A percentile compares a stretch with the other conserved stretches of the same genome.
Conservation (phyloP, 2,329 filamentous ascomycete genomes). For the Dactylonectria estremocensis region DNA sequence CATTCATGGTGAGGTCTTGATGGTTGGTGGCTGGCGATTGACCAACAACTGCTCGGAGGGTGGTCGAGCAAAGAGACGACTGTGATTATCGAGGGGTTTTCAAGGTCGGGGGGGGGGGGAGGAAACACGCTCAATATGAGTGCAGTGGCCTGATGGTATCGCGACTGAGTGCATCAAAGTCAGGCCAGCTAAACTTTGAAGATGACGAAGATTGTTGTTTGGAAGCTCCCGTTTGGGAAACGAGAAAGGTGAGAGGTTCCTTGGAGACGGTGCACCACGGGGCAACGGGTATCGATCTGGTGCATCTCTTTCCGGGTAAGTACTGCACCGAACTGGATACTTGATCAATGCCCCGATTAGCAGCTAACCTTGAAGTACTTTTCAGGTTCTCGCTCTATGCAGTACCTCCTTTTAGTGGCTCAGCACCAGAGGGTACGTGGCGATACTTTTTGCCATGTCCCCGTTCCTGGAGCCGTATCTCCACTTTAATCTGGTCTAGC, state of each 20-base stretch:
- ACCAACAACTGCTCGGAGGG: not conserved
- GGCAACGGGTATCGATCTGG: slow-evolving; percentile 17
- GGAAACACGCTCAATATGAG: not conserved
- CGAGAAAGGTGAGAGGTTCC: not conserved
- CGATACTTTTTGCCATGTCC: not conserved
- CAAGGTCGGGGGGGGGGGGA: not conserved
- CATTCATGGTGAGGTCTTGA: slow-evolving; percentile 69
- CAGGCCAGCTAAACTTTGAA: slow-evolving; percentile 25
- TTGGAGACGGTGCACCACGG: slow-evolving; percentile 11
- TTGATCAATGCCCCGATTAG: not conserved
- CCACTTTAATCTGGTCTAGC: too few relatives aligned
- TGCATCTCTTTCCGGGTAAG: not conserved
- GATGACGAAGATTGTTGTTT: slow-evolving; percentile 28
- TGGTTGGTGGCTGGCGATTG: not conserved
- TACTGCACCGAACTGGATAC: not conserved
- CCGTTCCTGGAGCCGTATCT: too few relatives aligned
- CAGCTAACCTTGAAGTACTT: not conserved
- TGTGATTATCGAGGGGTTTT: not conserved
- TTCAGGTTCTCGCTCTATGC: not conserved
- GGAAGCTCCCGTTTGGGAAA: slow-evolving; percentile 27
- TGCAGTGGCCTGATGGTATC: not conserved
- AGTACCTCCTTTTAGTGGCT: not conserved
- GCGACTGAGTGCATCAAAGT: slow-evolving; percentile 12
- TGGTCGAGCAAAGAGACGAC: not conserved
- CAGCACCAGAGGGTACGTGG: not conserved